Percentiles rank a stretch among this genome's conserved stretches.
phyloP scores from a whole-genome alignment of 176 grass and related monocot species.

The Paspalum vaginatum region DNA sequence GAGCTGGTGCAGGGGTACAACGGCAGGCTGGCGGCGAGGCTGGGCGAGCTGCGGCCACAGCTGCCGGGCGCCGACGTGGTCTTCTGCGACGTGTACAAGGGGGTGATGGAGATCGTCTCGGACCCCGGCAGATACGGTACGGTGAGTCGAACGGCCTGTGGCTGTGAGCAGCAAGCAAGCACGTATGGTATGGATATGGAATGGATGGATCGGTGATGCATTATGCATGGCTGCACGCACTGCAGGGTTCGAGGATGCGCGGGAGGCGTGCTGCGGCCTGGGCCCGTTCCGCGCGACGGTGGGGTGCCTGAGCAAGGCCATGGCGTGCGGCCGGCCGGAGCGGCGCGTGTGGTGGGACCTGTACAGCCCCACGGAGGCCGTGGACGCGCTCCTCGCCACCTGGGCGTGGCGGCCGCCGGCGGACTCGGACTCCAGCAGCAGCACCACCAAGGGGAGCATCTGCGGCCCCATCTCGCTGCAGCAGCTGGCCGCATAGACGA shows the following conservation, averaged over 20 bases:
- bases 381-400: not conserved
- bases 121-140: constrained; percentile 51
- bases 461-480: constrained; percentile 12
- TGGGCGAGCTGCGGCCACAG: constrained; percentile 38
- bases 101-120: constrained; percentile 64
- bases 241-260: not conserved
- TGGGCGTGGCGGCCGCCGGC: not conserved
- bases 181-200: no score
- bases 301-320: constrained; percentile 35
- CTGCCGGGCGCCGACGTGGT: constrained; percentile 55
- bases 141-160: no score
- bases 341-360: constrained; percentile 33
- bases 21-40: constrained; percentile 40
- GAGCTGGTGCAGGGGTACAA: constrained; percentile 64
- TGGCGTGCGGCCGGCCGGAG: constrained; percentile 30
- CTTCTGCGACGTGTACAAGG: constrained; percentile 72
- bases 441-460: not conserved
- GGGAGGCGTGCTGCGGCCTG: constrained; percentile 23
- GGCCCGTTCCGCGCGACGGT: constrained; percentile 5
- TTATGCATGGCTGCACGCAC: no score
- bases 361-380: constrained; percentile 9
- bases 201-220: no score
- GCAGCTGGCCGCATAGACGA: constrained; percentile 34
- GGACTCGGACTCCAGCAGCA: not conserved
- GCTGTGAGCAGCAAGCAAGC: no score